Conservation (phyloP, 257 asterid genomes). For the Nicotiana undulata region DNA sequence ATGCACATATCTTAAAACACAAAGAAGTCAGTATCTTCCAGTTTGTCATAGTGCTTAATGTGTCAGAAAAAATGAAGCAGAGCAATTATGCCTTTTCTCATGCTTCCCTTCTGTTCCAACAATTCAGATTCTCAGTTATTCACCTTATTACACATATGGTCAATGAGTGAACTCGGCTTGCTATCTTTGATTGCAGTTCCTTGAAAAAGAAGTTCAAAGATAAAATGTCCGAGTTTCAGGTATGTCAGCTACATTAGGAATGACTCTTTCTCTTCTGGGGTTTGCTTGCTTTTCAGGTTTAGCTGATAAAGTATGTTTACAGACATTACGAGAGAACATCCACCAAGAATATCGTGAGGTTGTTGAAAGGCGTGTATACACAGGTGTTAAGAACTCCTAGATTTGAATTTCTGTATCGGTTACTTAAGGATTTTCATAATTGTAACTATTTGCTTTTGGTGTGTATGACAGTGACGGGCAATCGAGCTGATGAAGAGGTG, state of each 20-base stretch:
- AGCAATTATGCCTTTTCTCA: neutral
- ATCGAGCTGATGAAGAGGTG: constrained; percentile 92
- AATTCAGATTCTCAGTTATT: neutral
- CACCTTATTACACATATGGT: neutral
- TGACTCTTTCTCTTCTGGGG: neutral
- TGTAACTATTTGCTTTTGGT: constrained; percentile 2
- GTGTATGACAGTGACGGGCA: constrained; percentile 62
- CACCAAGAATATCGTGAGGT: constrained; percentile 97
- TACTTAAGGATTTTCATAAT: neutral
- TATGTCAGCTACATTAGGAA: constrained; percentile 18
- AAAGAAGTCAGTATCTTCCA: neutral
- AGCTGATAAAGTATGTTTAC: constrained; percentile 16
- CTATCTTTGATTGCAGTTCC: constrained; percentile 43
- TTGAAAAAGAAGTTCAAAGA: constrained; percentile 90
- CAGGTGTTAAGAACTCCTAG: constrained; percentile 42
- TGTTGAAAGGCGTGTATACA: constrained; percentile 89
- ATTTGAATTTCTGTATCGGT: constrained; percentile 4
- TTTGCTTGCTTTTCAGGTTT: neutral
- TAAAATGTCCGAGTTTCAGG: constrained; percentile 92
- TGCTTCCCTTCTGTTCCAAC: neutral
- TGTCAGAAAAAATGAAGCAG: neutral
- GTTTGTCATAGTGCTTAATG: neutral
- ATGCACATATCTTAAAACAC: neutral
- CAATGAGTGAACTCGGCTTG: neutral
- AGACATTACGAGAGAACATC: constrained; percentile 84